These are phyloP conservation scores for Trichoderma citrinoviride DNA, from an alignment of 2,329 filamentous ascomycete species.

Conservation along the genomic window DNA sequence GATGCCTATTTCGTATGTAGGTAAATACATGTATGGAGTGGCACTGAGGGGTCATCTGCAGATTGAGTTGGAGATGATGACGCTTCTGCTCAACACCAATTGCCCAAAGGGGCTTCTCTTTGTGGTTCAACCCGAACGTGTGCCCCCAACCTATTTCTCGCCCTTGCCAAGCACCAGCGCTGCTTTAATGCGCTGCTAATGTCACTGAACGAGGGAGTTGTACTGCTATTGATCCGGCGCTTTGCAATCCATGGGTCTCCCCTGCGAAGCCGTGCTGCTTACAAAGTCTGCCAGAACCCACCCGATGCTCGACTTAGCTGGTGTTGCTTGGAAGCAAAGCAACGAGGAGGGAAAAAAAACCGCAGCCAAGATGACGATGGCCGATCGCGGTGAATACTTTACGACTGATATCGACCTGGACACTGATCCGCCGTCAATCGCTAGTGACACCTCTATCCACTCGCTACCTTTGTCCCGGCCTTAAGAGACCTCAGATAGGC, in stretches of 20 bases:
- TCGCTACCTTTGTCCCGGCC: neutral
- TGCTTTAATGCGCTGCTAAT: neutral
- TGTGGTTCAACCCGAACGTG: neutral
- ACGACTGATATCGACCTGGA: neutral
- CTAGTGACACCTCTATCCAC: too few relatives aligned
- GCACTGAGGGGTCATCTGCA: neutral
- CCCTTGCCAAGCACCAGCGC: neutral
- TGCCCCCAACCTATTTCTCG: neutral
- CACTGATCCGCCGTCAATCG: too few relatives aligned
- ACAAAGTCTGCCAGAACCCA: neutral
- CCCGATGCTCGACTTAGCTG: neutral
- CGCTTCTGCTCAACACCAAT: slow-evolving; percentile 1
- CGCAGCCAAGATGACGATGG: neutral
- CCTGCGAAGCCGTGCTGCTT: neutral
- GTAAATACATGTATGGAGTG: too few relatives aligned
- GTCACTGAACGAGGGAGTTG: too few relatives aligned
- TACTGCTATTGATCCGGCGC: neutral
- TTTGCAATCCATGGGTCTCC: neutral
- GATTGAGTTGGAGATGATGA: slow-evolving; percentile 1
- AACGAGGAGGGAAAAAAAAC: neutral
- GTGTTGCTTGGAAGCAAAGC: neutral
- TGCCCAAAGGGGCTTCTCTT: neutral
- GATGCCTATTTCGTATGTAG: neutral
- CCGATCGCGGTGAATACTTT: neutral
- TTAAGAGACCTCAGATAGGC: neutral